A percentile compares a stretch with the other conserved stretches of the same genome.
phyloP scores from a whole-genome alignment of 2,329 filamentous ascomycete genomes.

The Aspergillus intermedius region DNA sequence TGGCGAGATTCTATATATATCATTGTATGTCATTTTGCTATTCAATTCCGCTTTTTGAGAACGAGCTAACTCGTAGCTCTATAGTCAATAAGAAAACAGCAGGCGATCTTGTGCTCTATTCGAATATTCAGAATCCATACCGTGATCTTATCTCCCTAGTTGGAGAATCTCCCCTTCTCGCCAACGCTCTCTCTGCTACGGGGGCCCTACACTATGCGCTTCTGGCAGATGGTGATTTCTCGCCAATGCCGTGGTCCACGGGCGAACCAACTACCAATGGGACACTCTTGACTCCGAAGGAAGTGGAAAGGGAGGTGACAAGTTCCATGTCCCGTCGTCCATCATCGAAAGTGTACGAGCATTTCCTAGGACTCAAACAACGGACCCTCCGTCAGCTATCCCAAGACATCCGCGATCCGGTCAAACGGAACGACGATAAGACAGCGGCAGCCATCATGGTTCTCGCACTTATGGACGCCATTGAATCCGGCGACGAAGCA shows the following conservation, averaged over 20 bases:
- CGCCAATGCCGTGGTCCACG: conserved; percentile 28
- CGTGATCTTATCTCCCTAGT: conserved; percentile 44
- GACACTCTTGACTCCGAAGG: conserved; percentile 16
- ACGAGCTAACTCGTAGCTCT: conserved; percentile 15
- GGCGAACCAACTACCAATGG: conserved; percentile 10
- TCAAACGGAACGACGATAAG: conserved; percentile 35
- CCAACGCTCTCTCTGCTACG: conserved; percentile 43
- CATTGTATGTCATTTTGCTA: conserved; percentile 32
- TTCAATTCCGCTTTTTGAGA: not conserved
- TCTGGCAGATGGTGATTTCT: conserved; percentile 29
- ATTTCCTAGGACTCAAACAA: conserved; percentile 44
- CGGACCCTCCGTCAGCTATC: conserved; percentile 40
- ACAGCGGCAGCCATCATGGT: conserved; percentile 43
- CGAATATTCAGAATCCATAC: conserved; percentile 43
- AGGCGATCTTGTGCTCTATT: conserved; percentile 43
- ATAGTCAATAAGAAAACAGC: conserved; percentile 35
- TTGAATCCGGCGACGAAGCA: conserved; percentile 46
- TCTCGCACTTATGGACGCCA: conserved; percentile 45
- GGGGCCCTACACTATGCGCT: conserved; percentile 44
- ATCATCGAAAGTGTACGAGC: conserved; percentile 31
- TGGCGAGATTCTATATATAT: conserved; percentile 42
- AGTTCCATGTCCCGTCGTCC: conserved; percentile 25
- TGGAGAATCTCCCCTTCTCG: conserved; percentile 38
- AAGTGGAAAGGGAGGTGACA: conserved; percentile 23
- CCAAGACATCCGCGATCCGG: conserved; percentile 22